Conservation (phyloP, 371 early-diverging fungal species). For the Rhizopus microsporus region DNA sequence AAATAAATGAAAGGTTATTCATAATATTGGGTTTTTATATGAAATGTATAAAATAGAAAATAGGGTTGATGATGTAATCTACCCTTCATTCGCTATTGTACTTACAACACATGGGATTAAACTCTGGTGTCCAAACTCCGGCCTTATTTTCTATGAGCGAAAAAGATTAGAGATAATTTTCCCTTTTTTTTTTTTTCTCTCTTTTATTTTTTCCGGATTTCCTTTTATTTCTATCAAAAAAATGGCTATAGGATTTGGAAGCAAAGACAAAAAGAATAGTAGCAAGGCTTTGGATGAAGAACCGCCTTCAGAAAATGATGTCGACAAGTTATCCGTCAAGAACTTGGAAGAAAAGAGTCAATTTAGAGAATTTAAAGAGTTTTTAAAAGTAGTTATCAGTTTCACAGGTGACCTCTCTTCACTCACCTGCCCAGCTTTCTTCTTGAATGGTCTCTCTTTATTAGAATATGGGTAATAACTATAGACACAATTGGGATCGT, state of each 20-base stretch:
- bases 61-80: too few relatives aligned
- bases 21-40: too few relatives aligned
- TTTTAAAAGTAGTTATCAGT: conserved; percentile 67
- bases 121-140: too few relatives aligned
- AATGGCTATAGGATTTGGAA: conserved; percentile 20
- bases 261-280: conserved; percentile 14
- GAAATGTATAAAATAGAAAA: too few relatives aligned
- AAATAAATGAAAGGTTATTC: too few relatives aligned
- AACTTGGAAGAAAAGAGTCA: conserved; percentile 45
- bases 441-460: conserved; percentile 72
- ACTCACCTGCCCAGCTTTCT: conserved; percentile 78
- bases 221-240: too few relatives aligned
- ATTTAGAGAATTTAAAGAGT: conserved; percentile 49
- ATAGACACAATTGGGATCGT: not conserved
- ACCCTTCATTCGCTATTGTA: too few relatives aligned
- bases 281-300: conserved; percentile 21
- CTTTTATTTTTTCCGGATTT: not conserved
- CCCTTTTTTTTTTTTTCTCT: not conserved
- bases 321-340: conserved; percentile 45
- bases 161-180: too few relatives aligned
- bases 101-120: too few relatives aligned
- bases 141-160: too few relatives aligned
- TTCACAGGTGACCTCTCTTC: conserved; percentile 82
- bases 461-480: conserved; percentile 72
- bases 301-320: conserved; percentile 34